These are phyloP conservation scores for Sclerospora graminicola DNA, from an alignment of 352 stramenopile genomes.

Conservation along the genomic window DNA sequence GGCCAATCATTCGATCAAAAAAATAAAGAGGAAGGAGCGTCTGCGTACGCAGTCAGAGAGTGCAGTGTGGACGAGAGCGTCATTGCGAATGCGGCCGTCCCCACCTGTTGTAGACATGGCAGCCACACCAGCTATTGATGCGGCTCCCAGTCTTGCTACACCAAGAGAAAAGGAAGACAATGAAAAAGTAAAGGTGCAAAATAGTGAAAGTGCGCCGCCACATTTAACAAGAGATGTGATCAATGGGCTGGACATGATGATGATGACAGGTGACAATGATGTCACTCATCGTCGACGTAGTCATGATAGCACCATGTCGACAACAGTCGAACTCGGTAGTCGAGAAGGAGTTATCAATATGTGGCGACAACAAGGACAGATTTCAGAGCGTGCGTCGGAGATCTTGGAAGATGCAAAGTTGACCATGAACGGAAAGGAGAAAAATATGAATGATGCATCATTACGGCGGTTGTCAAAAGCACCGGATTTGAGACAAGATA, in stretches of 20 bases:
- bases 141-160: slow-evolving; percentile 10
- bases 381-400: slow-evolving; percentile 71
- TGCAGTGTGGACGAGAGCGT: slow-evolving; percentile 59
- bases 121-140: slow-evolving; percentile 16
- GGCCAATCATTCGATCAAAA: slow-evolving; percentile 10
- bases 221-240: slow-evolving; percentile 37
- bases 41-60: slow-evolving; percentile 72
- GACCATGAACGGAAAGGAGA: slow-evolving; percentile 69
- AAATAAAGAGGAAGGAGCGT: slow-evolving; percentile 40
- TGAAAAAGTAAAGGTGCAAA: slow-evolving; percentile 22
- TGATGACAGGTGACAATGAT: slow-evolving; percentile 14
- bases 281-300: slow-evolving; percentile 16
- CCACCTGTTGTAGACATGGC: slow-evolving; percentile 19
- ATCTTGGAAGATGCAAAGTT: slow-evolving; percentile 77
- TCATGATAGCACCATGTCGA: slow-evolving; percentile 17
- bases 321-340: slow-evolving; percentile 19
- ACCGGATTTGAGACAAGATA: slow-evolving; percentile 58
- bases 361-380: slow-evolving; percentile 71
- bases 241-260: slow-evolving; percentile 33
- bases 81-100: slow-evolving; percentile 44
- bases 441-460: slow-evolving; percentile 68
- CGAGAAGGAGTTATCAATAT: slow-evolving; percentile 69
- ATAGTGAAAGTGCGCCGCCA: slow-evolving; percentile 42
- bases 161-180: slow-evolving; percentile 1
- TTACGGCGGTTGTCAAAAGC: slow-evolving; percentile 48